These are phyloP conservation scores for Cubamyces lactineus DNA, from an alignment of 768 basidiomycete species.

Conservation along the genomic window DNA sequence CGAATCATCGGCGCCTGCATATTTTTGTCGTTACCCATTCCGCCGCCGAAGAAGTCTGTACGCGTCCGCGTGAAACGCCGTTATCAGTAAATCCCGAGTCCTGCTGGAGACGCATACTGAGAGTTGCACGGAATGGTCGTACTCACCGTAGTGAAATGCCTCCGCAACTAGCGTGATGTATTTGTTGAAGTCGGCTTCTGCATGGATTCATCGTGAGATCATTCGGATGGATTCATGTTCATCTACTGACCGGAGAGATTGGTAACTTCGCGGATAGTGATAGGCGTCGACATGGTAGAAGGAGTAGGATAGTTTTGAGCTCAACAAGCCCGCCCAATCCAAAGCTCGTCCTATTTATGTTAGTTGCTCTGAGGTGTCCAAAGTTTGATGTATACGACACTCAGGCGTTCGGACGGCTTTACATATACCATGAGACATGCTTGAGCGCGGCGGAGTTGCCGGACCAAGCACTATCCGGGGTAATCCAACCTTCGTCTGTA, in stretches of 20 bases:
- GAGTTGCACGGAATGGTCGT: not conserved
- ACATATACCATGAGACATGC: no score
- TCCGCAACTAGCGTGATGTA: constrained; percentile 4
- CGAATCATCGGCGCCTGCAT: not conserved
- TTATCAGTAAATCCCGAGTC: not conserved
- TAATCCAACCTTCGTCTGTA: no score
- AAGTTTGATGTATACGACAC: no score
- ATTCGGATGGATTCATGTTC: not conserved
- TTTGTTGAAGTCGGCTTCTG: not conserved
- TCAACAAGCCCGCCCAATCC: no score
- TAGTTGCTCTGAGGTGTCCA: no score
- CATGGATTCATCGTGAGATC: not conserved
- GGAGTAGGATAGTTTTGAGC: no score
- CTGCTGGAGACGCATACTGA: not conserved
- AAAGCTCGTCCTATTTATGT: no score
- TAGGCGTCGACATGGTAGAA: not conserved
- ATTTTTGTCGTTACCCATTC: not conserved
- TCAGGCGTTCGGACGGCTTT: no score
- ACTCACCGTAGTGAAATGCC: constrained; percentile 6
- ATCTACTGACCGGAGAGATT: not conserved
- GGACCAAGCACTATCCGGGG: no score
- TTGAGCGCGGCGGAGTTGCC: no score
- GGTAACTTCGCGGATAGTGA: not conserved
- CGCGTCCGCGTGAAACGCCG: no score
- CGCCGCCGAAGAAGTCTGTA: not conserved